Base-by-base conservation (phyloP, 1,284 basidiomycete species). In the Ustilago cynodontis region DNA sequence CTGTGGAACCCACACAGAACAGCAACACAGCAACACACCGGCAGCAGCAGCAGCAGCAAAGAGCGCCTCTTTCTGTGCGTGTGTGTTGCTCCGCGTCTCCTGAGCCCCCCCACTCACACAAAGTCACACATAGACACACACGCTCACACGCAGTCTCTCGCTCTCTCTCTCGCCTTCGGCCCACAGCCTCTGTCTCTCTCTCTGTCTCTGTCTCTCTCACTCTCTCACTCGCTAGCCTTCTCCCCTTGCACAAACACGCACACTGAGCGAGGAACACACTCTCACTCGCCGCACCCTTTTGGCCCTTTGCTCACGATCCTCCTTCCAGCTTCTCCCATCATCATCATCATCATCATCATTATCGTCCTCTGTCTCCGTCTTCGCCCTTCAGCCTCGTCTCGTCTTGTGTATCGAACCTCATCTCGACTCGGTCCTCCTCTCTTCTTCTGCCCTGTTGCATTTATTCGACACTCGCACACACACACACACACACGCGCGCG, bases 21-120 rank as follows among this genome's bases (percentile, higher is more conserved):
- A n/a, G n/a, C n/a, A n/a, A n/a, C n/a, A 54, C 52, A 54, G 31
- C 52, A 31, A 35, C 50, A 52, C 50, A 52, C 14, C 50, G 20
- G 41, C 41, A 43, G 41, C n/a, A 20, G 41, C 20, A 43, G 41
- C 18, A 43, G 18, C 0, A 43, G 41, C 1, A 13, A 11, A 13
- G 8, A 13, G 35, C 35, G 35, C 35, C 35, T 37, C 14, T 37
- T 37, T 37, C 35, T 37, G 31, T 33, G 31, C 31, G 31, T 33
- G 31, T 33, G 31, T 33, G 14, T 37, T 37, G 18, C 43, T 45
- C 43, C 43, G 43, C 43, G 43, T 45, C 43, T 45, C 43, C 43
- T 45, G 43, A 49, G 47, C 26, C 26, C 11, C 47, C 47, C 24
- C 22, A 49, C 24, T 26, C 24, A 6, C 47, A 49, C 22, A 24